A percentile compares a stretch with the other conserved stretches of the same genome.
These are phyloP conservation scores for Hortaea sp. DNA, from an alignment of 2,329 filamentous ascomycete species.

Conservation along the genomic window DNA sequence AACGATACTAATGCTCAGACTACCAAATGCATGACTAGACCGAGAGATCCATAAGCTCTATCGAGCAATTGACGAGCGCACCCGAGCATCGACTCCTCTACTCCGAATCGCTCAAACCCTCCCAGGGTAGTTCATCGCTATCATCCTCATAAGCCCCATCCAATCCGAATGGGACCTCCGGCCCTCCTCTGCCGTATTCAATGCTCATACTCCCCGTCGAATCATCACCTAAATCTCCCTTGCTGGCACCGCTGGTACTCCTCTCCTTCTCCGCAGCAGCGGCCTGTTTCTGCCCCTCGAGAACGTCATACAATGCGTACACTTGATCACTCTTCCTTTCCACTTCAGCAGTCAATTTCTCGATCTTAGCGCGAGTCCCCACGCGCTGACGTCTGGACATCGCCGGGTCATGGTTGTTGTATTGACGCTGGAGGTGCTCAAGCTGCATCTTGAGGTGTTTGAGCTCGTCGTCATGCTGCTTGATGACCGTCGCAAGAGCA, in stretches of 20 bases:
- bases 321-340: constrained; percentile 70
- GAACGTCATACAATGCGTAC: constrained; percentile 72
- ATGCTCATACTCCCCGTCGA: neutral
- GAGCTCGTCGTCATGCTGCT: constrained; percentile 70
- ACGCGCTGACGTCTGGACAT: constrained; percentile 56
- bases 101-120: constrained; percentile 19
- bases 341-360: constrained; percentile 51
- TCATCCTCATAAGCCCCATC: constrained; percentile 16
- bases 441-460: constrained; percentile 64
- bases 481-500: constrained; percentile 74
- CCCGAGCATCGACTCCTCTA: neutral
- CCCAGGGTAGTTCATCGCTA: constrained; percentile 22
- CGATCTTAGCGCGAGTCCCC: constrained; percentile 50
- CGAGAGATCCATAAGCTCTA: too few relatives aligned
- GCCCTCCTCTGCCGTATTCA: neutral
- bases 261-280: neutral
- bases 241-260: neutral
- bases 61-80: too few relatives aligned
- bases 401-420: constrained; percentile 57
- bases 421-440: constrained; percentile 49
- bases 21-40: too few relatives aligned
- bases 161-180: constrained; percentile 4
- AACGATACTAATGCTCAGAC: too few relatives aligned
- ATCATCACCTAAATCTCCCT: neutral
- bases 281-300: constrained; percentile 64